Conservation (phyloP, 139 green algal species). For the Chlorella sp. region DNA sequence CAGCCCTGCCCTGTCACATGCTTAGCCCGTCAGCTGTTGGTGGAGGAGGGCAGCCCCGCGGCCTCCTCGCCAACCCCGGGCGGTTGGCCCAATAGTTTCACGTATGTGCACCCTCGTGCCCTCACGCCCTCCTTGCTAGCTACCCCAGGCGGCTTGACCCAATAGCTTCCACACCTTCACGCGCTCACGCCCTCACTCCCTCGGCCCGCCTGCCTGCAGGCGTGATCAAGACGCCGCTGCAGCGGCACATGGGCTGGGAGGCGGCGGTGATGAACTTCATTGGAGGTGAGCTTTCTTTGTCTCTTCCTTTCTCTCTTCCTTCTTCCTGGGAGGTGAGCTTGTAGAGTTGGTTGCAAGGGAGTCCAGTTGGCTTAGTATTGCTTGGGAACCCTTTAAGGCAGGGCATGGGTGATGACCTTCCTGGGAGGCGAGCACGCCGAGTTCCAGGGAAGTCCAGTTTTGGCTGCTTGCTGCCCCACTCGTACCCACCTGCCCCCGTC, state of each 20-base stretch:
- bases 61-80: no score
- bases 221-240: slow-evolving; percentile 21
- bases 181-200: not conserved
- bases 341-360: no score
- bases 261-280: not conserved
- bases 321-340: no score
- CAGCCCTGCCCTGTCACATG: no score
- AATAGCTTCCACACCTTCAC: not conserved
- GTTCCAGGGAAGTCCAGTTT: not conserved
- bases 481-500: not conserved
- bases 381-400: no score
- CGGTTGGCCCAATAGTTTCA: no score
- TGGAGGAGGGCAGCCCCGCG: no score
- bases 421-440: not conserved
- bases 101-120: no score
- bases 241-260: slow-evolving; percentile 14
- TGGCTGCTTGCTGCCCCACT: not conserved
- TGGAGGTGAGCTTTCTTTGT: not conserved
- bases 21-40: no score
- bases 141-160: no score
- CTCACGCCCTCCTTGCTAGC: no score
- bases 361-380: no score
- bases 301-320: not conserved
- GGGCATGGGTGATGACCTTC: not conserved
- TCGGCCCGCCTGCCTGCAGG: not conserved